phyloP scores from a whole-genome alignment of 2,329 filamentous ascomycete genomes.

The Aspergillus sp. region DNA sequence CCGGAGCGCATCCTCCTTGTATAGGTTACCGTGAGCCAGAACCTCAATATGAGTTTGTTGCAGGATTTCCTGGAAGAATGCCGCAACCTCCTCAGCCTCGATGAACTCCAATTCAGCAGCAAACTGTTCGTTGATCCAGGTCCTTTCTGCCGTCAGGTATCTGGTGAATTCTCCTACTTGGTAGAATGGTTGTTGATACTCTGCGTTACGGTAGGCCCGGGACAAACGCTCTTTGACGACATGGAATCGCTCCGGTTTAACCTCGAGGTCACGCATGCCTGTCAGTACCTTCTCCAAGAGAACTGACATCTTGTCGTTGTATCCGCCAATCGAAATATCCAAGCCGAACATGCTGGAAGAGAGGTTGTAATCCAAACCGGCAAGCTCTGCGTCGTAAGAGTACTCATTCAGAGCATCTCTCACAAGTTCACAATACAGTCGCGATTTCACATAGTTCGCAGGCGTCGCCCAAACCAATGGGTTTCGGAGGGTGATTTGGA shows the following conservation, averaged over 20 bases:
- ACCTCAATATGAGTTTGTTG: slow-evolving; percentile 81
- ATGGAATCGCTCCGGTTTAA: slow-evolving; percentile 80
- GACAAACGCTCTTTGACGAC: slow-evolving; percentile 81
- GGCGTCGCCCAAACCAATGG: slow-evolving; percentile 74
- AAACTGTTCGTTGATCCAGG: slow-evolving; percentile 73
- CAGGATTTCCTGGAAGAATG: slow-evolving; percentile 74
- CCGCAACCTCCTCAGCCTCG: slow-evolving; percentile 64
- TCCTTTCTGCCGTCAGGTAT: slow-evolving; percentile 70
- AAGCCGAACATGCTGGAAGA: slow-evolving; percentile 65
- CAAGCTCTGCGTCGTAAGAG: slow-evolving; percentile 90
- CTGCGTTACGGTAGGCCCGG: slow-evolving; percentile 75
- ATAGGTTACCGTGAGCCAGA: slow-evolving; percentile 83
- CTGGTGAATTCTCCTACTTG: slow-evolving; percentile 78
- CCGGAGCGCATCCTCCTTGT: slow-evolving; percentile 85
- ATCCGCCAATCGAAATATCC: slow-evolving; percentile 73
- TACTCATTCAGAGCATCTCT: slow-evolving; percentile 86
- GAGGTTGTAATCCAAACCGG: slow-evolving; percentile 80
- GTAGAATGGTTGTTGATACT: slow-evolving; percentile 79
- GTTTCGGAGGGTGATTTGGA: slow-evolving; percentile 73
- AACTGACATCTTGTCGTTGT: slow-evolving; percentile 93
- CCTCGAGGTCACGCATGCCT: slow-evolving; percentile 74
- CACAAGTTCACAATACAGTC: slow-evolving; percentile 77
- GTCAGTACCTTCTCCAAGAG: slow-evolving; percentile 81
- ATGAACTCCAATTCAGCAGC: slow-evolving; percentile 68
- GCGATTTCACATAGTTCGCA: slow-evolving; percentile 68